Base-by-base conservation (phyloP, 345 rosid species). In the Adansonia digitata region DNA sequence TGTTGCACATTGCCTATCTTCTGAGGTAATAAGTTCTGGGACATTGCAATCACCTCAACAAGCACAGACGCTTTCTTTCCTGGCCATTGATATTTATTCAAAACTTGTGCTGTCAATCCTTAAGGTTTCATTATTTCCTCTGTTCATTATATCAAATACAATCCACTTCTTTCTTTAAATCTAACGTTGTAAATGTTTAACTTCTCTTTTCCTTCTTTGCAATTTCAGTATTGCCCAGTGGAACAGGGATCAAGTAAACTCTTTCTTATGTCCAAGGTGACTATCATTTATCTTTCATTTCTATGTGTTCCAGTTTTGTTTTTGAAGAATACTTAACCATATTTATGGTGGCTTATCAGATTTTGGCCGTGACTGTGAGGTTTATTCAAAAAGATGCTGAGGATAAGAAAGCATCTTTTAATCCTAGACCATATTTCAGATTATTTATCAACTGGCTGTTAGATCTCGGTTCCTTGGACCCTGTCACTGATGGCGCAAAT, bases 81-180 rank as follows among this genome's bases (percentile, higher is more conserved):
- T 90, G 78, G 92, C 89, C 39, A 90, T 95, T 12, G 99, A 95
- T 81, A 86, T 90, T 17, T 95, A 88, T 88, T 92, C 97, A 45
- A 93, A 90, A 78, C 96, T 95, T 48, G 88, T 93, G 18, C 82
- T 82, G 66, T 87, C 94, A 61, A 84, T 89, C 60, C 71, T 84
- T 51, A 82, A 82, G 89, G 94, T 90, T 45, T 24, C 20, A 14
- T 26, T 76, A 57, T 63, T 20, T 67, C 24, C 37, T 63, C 56
- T 12, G 7, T 39, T 12, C n/a, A 17, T 69, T 56, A 10, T 74
- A 34, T 71, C n/a, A 22, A n/a, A 22, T 43, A 40, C 7, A 29
- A 53, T 72, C 27, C 13, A 26, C 18, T 69, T 34, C 56, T 26
- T 6, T 43, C 61, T 31, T 20, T 7, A 42, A n/a, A 43, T 43